A percentile compares a stretch with the other conserved stretches of the same genome.
Conservation (phyloP, 306 rosid species). For the Corylus heterophylla region DNA sequence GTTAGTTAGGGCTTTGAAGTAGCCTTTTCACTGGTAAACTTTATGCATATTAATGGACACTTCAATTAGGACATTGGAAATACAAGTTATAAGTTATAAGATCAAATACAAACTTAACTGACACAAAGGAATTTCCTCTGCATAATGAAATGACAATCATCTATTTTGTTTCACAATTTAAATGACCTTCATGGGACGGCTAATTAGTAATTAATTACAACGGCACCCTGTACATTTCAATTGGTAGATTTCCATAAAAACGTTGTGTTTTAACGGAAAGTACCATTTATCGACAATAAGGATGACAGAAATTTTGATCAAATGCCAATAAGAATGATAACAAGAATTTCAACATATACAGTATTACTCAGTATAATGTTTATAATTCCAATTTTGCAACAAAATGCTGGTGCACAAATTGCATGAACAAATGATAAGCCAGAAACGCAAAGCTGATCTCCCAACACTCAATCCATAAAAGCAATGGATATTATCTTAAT, state of each 20-base stretch:
- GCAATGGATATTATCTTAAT: neutral
- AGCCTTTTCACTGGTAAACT: neutral
- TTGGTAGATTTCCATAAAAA: neutral
- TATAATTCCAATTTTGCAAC: neutral
- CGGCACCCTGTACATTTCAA: neutral
- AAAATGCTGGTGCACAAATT: neutral
- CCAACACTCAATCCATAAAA: neutral
- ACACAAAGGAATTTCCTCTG: neutral
- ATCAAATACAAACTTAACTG: neutral
- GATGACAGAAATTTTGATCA: neutral
- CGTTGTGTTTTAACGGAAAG: neutral
- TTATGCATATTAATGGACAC: neutral
- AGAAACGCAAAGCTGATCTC: neutral
- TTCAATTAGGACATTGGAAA: neutral
- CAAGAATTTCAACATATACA: neutral
- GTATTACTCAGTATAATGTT: neutral
- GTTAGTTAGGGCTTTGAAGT: neutral
- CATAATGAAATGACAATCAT: neutral
- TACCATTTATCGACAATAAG: neutral
- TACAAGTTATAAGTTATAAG: neutral
- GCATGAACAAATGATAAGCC: neutral
- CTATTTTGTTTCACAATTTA: neutral
- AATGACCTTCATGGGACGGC: neutral
- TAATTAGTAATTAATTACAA: neutral
- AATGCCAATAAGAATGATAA: neutral